A percentile compares a stretch with the other conserved stretches of the same genome.
Evolutionary conservation across 805 yeast genomes (phyloP).

Genomic region (Suhomyces faveliae): DNA sequence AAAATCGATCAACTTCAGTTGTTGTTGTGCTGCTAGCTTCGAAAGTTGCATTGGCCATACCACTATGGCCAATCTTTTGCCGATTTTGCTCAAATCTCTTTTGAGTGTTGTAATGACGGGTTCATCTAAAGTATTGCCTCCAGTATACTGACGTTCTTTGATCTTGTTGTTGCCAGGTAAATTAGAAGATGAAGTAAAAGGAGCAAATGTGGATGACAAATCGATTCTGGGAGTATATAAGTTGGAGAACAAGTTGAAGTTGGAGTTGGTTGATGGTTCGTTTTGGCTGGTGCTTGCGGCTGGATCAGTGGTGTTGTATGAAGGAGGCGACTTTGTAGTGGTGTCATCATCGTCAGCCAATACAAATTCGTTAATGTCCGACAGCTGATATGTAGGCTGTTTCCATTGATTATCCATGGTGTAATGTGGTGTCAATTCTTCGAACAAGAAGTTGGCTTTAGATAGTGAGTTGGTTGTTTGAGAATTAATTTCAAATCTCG

Average conservation of each 20-base stretch:
- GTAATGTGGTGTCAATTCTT: not conserved
- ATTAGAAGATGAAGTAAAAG: slow-evolving; percentile 21
- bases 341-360: slow-evolving; percentile 36
- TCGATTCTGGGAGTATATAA: slow-evolving; percentile 31
- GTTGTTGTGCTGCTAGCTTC: slow-evolving; percentile 36
- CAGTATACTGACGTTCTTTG: slow-evolving; percentile 54
- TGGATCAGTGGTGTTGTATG: slow-evolving; percentile 1
- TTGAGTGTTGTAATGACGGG: slow-evolving; percentile 57
- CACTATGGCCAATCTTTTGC: slow-evolving; percentile 36
- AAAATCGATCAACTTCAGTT: slow-evolving; percentile 30
- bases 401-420: slow-evolving; percentile 10
- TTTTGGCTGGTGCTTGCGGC: not conserved
- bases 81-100: slow-evolving; percentile 38
- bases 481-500: not conserved
- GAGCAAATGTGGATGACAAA: slow-evolving; percentile 35
- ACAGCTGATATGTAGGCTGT: slow-evolving; percentile 12
- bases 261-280: not conserved
- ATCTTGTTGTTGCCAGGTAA: slow-evolving; percentile 22
- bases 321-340: not conserved
- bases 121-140: slow-evolving; percentile 73
- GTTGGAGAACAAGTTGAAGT: slow-evolving; percentile 10
- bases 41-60: slow-evolving; percentile 45
- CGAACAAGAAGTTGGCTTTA: no score
- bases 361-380: slow-evolving; percentile 31
- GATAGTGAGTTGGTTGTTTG: not conserved